Percentiles rank a stretch among this genome's conserved stretches.
Conservation (phyloP, 106 monocot species). For the Platanthera guangdongensis region DNA sequence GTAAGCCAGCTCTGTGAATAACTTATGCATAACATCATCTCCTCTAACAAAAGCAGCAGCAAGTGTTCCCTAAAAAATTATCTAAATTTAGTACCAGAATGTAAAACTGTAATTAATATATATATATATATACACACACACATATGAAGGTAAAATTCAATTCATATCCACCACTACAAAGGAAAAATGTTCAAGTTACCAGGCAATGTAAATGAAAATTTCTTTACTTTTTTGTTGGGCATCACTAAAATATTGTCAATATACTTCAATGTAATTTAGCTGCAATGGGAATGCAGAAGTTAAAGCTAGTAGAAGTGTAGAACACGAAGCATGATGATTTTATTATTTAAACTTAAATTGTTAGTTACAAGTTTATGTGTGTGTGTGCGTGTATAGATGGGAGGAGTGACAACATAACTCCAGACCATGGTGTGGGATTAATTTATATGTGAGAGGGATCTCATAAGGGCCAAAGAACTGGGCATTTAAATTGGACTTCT, state of each 20-base stretch:
- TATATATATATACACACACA: too few species aligned
- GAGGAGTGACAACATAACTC: too few species aligned
- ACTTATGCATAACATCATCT: conserved; percentile 91
- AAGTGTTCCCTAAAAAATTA: conserved; percentile 52
- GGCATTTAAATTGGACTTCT: too few species aligned
- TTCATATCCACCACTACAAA: not conserved
- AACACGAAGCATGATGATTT: too few species aligned
- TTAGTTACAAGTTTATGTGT: too few species aligned
- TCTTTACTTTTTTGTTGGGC: not conserved
- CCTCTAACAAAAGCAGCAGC: conserved; percentile 94
- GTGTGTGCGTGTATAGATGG: too few species aligned
- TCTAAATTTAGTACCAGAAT: not conserved
- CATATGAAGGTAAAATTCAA: not conserved
- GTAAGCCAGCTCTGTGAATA: conserved; percentile 90
- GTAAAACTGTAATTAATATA: not conserved
- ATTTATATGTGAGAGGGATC: too few species aligned
- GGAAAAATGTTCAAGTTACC: not conserved
- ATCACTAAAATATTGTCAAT: not conserved
- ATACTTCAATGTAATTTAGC: not conserved
- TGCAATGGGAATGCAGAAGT: too few species aligned
- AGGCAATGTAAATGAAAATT: not conserved
- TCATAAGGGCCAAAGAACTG: too few species aligned
- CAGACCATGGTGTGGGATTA: too few species aligned
- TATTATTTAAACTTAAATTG: too few species aligned
- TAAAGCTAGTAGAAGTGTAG: too few species aligned